Base-by-base conservation (phyloP, 257 asterid genomes). In the Henckelia pumila region DNA sequence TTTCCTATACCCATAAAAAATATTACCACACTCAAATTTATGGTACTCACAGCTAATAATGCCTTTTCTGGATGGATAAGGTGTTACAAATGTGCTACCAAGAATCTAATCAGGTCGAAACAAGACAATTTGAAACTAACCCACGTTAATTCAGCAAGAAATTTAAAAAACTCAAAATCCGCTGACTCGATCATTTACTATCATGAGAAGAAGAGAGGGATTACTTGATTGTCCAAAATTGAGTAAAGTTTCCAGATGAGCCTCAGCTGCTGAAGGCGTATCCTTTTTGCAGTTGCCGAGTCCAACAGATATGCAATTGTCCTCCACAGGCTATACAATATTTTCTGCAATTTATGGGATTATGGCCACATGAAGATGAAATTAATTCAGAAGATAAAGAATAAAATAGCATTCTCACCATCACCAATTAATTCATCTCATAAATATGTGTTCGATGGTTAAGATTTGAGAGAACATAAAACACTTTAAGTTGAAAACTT, bases 171-270 rank as follows among this genome's bases (percentile, higher is more conserved):
- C 57, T 30, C 30, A 64, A 22, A 71, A 63, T 19, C 17, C n/a
- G 53, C n/a, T 24, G 16, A 52, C 26, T 14, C 11, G 37, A n/a
- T 59, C 50, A 49, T 7, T 40, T 61, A 19, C 57, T 56, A 61
- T 25, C 11, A 9, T 30, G 9, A 61, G 50, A 28, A 44, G 6
- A 59, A 61, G 37, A 32, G 23, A 66, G 69, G 64, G 59, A 75
- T 67, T 79, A 89, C 98, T 85, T 92, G 95, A 69, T 82, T 75
- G 66, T 73, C 76, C 75, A 89, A 69, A 75, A 88, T 71, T 3
- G 87, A 65, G 74, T 75, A 78, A 58, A 92, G 80, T 76, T 80
- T 88, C 83, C 79, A 73, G 84, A 77, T 79, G 70, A 83, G 77
- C 77, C 71, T 82, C 78, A 84, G 72, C 80, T 77, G 87, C 74